Evolutionary conservation across 169 alveolate genomes (phyloP), one percentile per base, ranked within the genome.

Genomic region (Plasmodium malariae): DNA sequence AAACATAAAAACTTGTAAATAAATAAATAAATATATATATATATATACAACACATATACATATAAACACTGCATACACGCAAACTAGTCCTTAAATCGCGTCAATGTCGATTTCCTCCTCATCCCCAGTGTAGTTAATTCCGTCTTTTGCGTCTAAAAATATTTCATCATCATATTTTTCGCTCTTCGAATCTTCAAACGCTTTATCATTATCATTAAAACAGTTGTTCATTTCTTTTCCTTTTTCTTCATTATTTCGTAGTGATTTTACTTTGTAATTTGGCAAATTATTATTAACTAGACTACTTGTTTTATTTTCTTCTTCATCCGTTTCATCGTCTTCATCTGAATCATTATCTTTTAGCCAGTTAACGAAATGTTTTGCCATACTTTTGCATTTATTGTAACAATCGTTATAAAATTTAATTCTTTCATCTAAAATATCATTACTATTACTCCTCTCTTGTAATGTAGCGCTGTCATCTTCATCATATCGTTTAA

Each of bases 341-440:
- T 70, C 83, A 69, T 92, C 96, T 9, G 93, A 91, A 55, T 89
- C 94, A 71, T 91, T 90, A 51, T 74, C 92, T 57, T 91, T 92
- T 28, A 96, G 65, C 98, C 98, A 96, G 30, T 91, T 62, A 45
- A 96, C 93, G 76, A 96, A 96, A 54, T 96, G 98, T 54, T 93
- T 95, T 24, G 96, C 95, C 69, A 96, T 87, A 63, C 85, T 90
- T 88, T 93, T 95, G 54, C 94, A 92, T 45, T 85, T 93, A 19
- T 86, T 87, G 69, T 87, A 87, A 14, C 97, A 91, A 24, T 90
- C 89, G 3, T 65, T 37, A 88, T 63, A 90, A 21, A 80, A 74
- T 59, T 78, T 90, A 30, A 51, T 89, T 36, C 55, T 89, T 14
- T 63, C 54, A 7, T 78, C 80, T 21, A 94, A 87, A 57, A 92